Percentiles rank a stretch among this genome's conserved stretches.
Evolutionary conservation across 331 rosid genomes (phyloP).

Genomic region (Malus hybrid): DNA sequence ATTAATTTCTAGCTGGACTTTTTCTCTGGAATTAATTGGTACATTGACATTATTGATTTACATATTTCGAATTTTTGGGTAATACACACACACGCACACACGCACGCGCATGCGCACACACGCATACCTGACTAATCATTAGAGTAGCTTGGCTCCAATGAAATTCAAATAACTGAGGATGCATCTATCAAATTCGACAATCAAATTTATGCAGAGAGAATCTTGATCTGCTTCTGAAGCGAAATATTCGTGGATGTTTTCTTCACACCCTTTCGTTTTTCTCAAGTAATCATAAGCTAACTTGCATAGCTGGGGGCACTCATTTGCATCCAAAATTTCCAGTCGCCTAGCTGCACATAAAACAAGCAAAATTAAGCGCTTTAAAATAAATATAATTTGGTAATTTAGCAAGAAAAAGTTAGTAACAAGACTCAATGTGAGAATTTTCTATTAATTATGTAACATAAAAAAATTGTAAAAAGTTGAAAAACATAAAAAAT

Average conservation of each 20-base stretch:
- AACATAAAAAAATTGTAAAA: too few relatives aligned
- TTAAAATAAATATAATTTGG: background rate
- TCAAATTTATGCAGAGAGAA: slow-evolving; percentile 32
- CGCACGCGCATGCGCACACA: too few relatives aligned
- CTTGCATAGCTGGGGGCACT: slow-evolving; percentile 49
- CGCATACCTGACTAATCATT: slow-evolving; percentile 51
- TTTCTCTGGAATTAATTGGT: background rate
- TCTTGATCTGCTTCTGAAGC: slow-evolving; percentile 25
- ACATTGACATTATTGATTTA: background rate
- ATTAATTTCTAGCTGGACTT: background rate
- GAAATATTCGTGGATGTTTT: slow-evolving; percentile 39
- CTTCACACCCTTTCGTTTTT: slow-evolving; percentile 45
- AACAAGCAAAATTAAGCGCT: background rate
- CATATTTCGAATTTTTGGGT: too few relatives aligned
- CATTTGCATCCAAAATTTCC: slow-evolving; percentile 47
- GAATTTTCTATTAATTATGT: too few relatives aligned
- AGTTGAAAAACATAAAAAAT: too few relatives aligned
- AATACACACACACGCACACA: too few relatives aligned
- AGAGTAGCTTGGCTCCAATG: slow-evolving; percentile 71
- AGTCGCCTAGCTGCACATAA: slow-evolving; percentile 59
- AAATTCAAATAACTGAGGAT: slow-evolving; percentile 63
- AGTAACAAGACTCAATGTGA: too few relatives aligned
- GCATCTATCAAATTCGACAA: slow-evolving; percentile 62
- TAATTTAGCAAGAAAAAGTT: background rate
- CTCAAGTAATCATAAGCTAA: slow-evolving; percentile 49